Percentiles rank a stretch among this genome's conserved stretches.
These are phyloP conservation scores for Cicer yamashitae DNA, from an alignment of 306 rosid species.

Conservation along the genomic window DNA sequence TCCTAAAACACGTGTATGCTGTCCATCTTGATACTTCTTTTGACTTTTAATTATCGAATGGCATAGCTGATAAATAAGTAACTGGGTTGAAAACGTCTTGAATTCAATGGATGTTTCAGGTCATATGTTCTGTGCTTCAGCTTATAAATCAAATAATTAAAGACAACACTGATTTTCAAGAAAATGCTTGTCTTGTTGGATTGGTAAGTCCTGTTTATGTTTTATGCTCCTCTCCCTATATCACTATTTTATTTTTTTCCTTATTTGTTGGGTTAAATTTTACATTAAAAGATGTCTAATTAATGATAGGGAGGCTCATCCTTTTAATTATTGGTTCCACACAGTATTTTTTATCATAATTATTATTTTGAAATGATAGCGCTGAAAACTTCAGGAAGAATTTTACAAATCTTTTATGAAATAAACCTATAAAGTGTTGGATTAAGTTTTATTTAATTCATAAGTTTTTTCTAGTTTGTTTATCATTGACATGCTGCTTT, in stretches of 20 bases:
- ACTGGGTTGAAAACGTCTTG: constrained; percentile 23
- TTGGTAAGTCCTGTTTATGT: constrained; percentile 65
- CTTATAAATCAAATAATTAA: constrained; percentile 89
- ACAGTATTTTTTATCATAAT: background rate
- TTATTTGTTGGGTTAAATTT: constrained; percentile 23
- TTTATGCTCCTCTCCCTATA: constrained; percentile 30
- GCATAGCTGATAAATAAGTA: constrained; percentile 37
- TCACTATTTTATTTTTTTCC: constrained; percentile 34
- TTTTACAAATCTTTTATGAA: constrained; percentile 28
- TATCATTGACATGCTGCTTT: constrained; percentile 15
- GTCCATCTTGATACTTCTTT: constrained; percentile 29
- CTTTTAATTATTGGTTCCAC: constrained; percentile 9
- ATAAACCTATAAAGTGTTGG: constrained; percentile 26
- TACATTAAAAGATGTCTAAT: constrained; percentile 19
- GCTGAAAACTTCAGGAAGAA: constrained; percentile 26
- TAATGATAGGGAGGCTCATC: constrained; percentile 26
- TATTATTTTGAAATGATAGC: constrained; percentile 22
- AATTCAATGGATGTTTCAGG: constrained; percentile 58
- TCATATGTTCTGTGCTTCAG: constrained; percentile 95
- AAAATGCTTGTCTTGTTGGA: constrained; percentile 97
- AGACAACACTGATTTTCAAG: constrained; percentile 90
- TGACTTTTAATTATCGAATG: constrained; percentile 32
- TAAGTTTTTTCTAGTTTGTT: background rate
- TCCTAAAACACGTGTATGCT: constrained; percentile 85
- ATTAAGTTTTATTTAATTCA: constrained; percentile 26